Percentiles rank a stretch among this genome's conserved stretches.
Conservation (phyloP, 495 filamentous ascomycete species). For the Penicillium longicatenatum region DNA sequence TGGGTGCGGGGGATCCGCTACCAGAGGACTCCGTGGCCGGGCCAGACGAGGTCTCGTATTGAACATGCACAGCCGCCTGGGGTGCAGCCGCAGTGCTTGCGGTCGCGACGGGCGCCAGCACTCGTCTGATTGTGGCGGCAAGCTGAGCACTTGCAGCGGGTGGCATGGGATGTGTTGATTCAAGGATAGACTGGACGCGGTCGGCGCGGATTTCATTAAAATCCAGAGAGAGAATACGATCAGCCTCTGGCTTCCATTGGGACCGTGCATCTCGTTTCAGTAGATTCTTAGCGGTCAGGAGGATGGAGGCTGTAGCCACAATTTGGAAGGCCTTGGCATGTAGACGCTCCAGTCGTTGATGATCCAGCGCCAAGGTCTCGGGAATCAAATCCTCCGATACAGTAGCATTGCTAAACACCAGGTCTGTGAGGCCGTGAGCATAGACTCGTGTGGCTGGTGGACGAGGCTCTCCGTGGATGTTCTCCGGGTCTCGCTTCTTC, state of each 20-base stretch:
- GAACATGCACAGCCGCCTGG: constrained; percentile 40
- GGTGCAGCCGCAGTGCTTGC: constrained; percentile 41
- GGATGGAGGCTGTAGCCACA: constrained; percentile 76
- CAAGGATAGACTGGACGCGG: constrained; percentile 74
- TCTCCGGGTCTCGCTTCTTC: constrained; percentile 70
- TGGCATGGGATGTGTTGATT: constrained; percentile 81
- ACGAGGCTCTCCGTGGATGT: constrained; percentile 50
- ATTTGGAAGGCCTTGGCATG: constrained; percentile 72
- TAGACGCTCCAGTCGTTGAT: constrained; percentile 64
- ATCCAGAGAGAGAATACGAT: constrained; percentile 65
- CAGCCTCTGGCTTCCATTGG: constrained; percentile 86
- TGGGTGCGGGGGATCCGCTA: constrained; percentile 25
- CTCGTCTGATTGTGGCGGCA: constrained; percentile 54
- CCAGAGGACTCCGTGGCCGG: constrained; percentile 17
- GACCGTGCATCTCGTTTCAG: constrained; percentile 89
- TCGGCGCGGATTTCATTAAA: constrained; percentile 57
- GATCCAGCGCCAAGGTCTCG: constrained; percentile 84
- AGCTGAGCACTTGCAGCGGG: constrained; percentile 45
- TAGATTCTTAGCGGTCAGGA: constrained; percentile 91
- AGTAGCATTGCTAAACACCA: constrained; percentile 61
- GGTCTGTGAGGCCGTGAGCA: constrained; percentile 67
- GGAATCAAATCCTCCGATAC: constrained; percentile 64
- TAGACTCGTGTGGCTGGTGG: constrained; percentile 66
- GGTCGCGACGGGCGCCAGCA: constrained; percentile 50
- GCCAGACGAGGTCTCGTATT: constrained; percentile 16